Evolutionary conservation across 768 basidiomycete species (phyloP).

Genomic region (Russula brevipes): DNA sequence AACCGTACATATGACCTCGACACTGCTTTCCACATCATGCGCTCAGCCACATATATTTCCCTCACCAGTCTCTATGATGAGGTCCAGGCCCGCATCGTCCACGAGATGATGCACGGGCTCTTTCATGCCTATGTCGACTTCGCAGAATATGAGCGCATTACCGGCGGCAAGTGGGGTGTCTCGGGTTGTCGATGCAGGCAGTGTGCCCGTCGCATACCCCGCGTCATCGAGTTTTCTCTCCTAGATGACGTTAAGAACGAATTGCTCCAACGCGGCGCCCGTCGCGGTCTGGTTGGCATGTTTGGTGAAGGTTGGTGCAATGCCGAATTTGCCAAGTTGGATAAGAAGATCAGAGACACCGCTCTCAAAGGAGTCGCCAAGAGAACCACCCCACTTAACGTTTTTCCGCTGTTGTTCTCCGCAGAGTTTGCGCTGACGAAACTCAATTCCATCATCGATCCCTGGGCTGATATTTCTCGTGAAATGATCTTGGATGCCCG

Average conservation of each 20-base stretch:
- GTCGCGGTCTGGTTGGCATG: constrained; percentile 71
- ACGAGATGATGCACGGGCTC: constrained; percentile 88
- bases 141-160: constrained; percentile 69
- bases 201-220: constrained; percentile 72
- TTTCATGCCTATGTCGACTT: constrained; percentile 81
- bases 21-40: constrained; percentile 86
- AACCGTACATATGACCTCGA: constrained; percentile 89
- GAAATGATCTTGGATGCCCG: constrained; percentile 66
- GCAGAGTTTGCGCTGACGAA: constrained; percentile 56
- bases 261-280: constrained; percentile 63
- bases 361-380: constrained; percentile 72
- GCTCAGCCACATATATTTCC: constrained; percentile 73
- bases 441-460: constrained; percentile 52
- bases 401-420: constrained; percentile 64
- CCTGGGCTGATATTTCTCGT: constrained; percentile 62
- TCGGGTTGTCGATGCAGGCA: constrained; percentile 82
- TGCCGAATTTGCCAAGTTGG: constrained; percentile 68
- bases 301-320: constrained; percentile 91
- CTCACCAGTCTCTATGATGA: constrained; percentile 72
- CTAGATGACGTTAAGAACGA: constrained; percentile 72
- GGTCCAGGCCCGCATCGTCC: constrained; percentile 72
- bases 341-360: constrained; percentile 57
- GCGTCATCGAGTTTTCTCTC: constrained; percentile 78
- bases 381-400: constrained; percentile 59
- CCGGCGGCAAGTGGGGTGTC: constrained; percentile 72